Conservation (phyloP, 345 rosid genomes). For the Citrus cavaleriei region DNA sequence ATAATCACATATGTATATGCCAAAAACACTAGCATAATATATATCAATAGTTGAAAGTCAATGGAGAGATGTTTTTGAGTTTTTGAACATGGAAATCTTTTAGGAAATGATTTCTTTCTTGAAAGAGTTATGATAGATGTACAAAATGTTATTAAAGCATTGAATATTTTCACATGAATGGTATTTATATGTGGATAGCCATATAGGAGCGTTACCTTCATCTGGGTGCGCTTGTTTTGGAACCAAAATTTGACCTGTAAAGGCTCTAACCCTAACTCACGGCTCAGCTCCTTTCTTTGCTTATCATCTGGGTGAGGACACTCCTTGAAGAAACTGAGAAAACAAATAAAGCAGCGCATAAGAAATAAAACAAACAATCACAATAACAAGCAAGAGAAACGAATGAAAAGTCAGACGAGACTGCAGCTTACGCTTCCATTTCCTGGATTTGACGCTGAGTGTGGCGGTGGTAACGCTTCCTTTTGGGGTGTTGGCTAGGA, state of each 20-base stretch:
- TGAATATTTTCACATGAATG: neutral
- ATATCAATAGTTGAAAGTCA: neutral
- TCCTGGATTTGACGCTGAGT: constrained; percentile 96
- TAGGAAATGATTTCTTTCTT: neutral
- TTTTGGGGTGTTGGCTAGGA: constrained; percentile 64
- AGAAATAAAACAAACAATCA: neutral
- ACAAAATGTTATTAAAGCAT: neutral
- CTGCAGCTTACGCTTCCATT: constrained; percentile 78
- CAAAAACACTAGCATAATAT: neutral
- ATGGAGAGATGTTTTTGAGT: neutral
- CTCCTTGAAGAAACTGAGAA: constrained; percentile 78
- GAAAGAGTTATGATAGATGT: no score
- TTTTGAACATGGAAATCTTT: neutral
- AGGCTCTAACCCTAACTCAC: constrained; percentile 73
- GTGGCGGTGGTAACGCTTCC: constrained; percentile 91
- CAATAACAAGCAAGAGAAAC: neutral
- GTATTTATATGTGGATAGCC: no score
- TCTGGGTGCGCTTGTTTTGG: constrained; percentile 96
- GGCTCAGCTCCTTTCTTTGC: constrained; percentile 86
- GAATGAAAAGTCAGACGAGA: neutral
- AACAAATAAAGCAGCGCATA: neutral
- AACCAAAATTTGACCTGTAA: constrained; percentile 96
- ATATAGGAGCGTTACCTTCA: constrained; percentile 54
- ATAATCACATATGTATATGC: no score
- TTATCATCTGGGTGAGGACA: constrained; percentile 96